Base-by-base conservation (phyloP, 2,329 filamentous ascomycete genomes). In the Iodosphaeria phyllophila region DNA sequence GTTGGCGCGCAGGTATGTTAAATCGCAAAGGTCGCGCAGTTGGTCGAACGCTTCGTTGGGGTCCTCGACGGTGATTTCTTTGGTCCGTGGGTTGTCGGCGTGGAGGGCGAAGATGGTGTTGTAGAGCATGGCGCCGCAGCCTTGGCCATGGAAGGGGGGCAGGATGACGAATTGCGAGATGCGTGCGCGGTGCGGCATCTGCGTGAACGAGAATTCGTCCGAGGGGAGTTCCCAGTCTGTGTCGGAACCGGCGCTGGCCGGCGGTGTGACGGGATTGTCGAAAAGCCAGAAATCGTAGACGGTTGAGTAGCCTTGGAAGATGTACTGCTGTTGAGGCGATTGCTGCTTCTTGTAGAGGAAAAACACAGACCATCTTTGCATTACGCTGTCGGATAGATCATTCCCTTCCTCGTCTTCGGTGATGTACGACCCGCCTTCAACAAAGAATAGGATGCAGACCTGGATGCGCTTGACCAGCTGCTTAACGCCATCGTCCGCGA, bases 161-260 rank as follows among this genome's bases (percentile, higher is more conserved):
- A 98, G 59, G 33, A 98, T 74, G 31, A 98, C 44, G 48, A 95
- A 95, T 46, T 98, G 89, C 0, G 86, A 92, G 35, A 98, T 79
- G 22, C 91, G 67, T 30, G 80, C 70, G 19, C 86, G 72, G 38
- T 74, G 76, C 8, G 79, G 75, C 3, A 84, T 60, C 24, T 73
- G 54, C 4, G 64, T 47, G 34, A 74, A 55, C n/a, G 49, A 36
- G 28, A 41, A 47, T 16, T 62, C 46, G 19, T 52, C 40, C 35
- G 44, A 30, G 25, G 54, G 47, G 30, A 64, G 40, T 43, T 59
- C 55, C 49, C 56, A 58, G 9, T 52, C 41, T 16, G 43, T 44
- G 12, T 35, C 28, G 4, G 29, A 13, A 27, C 16, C 22, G 8
- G 54, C 43, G 16, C 51, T 54, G 3, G 47, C 34, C 7, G 57